Conservation (phyloP, 345 rosid genomes). For the Durio zibethinus region DNA sequence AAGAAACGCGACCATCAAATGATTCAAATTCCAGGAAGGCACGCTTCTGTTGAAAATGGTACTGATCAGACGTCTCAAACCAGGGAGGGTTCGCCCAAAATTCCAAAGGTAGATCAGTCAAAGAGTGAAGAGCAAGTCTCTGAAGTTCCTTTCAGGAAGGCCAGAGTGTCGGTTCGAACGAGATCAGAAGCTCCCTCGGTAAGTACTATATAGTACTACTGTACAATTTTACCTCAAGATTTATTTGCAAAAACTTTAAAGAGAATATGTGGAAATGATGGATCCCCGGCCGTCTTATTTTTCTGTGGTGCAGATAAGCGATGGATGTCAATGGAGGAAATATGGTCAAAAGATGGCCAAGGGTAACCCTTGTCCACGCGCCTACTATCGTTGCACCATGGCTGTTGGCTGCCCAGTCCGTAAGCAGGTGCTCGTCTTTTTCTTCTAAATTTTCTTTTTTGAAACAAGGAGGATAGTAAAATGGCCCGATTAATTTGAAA, state of each 20-base stretch:
- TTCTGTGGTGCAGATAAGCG: conserved; percentile 41
- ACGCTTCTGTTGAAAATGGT: conserved; percentile 30
- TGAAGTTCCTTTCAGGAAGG: conserved; percentile 49
- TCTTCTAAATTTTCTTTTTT: background rate
- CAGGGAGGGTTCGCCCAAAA: conserved; percentile 46
- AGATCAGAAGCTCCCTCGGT: conserved; percentile 56
- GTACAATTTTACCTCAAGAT: background rate
- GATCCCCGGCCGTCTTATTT: background rate
- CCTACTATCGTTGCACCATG: conserved; percentile 86
- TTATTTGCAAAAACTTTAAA: background rate
- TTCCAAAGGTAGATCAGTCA: conserved; percentile 43
- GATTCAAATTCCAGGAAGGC: conserved; percentile 22
- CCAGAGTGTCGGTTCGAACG: conserved; percentile 63
- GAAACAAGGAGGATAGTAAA: background rate
- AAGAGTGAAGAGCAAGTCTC: conserved; percentile 41
- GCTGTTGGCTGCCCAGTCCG: conserved; percentile 83
- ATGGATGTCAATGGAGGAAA: conserved; percentile 89
- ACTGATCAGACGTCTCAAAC: conserved; percentile 40
- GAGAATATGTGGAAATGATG: background rate
- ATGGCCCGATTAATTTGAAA: background rate
- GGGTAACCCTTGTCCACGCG: conserved; percentile 84
- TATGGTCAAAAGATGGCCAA: conserved; percentile 84
- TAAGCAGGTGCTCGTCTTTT: conserved; percentile 45
- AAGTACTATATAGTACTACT: background rate
- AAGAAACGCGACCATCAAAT: conserved; percentile 29